phyloP scores from a whole-genome alignment of 352 stramenopile species.

The Phytophthora citricola region DNA sequence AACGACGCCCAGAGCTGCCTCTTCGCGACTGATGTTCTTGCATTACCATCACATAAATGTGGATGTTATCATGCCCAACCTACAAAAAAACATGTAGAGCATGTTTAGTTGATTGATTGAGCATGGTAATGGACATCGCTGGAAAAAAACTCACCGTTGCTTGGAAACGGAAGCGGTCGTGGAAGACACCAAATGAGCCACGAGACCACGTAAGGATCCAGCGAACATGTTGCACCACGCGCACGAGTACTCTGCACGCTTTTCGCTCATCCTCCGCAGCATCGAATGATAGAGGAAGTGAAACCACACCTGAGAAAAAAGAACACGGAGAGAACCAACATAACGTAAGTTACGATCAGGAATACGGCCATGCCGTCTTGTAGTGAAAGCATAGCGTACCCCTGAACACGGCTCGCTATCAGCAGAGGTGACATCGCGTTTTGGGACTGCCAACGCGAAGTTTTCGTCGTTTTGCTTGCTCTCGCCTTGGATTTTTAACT shows the following conservation, averaged over 20 bases:
- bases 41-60: constrained; percentile 83
- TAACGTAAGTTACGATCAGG: neutral
- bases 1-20: constrained; percentile 26
- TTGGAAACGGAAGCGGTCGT: constrained; percentile 84
- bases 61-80: constrained; percentile 81
- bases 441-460: constrained; percentile 50
- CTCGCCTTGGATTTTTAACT: constrained; percentile 38
- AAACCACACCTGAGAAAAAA: constrained; percentile 69
- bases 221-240: constrained; percentile 87
- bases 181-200: constrained; percentile 82
- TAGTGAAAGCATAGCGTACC: constrained; percentile 24
- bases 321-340: neutral
- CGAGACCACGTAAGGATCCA: constrained; percentile 71
- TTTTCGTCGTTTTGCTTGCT: constrained; percentile 29
- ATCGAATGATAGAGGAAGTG: constrained; percentile 87
- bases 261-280: constrained; percentile 82
- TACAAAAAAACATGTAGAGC: constrained; percentile 16
- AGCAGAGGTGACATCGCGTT: constrained; percentile 32
- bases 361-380: neutral
- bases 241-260: constrained; percentile 82
- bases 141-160: constrained; percentile 46
- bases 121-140: neutral
- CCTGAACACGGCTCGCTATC: constrained; percentile 34
- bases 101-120: neutral
- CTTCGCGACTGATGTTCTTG: constrained; percentile 36